Evolutionary conservation across 805 yeast species (phyloP).

Genomic region (Kodamaea kaohsiungensis): DNA sequence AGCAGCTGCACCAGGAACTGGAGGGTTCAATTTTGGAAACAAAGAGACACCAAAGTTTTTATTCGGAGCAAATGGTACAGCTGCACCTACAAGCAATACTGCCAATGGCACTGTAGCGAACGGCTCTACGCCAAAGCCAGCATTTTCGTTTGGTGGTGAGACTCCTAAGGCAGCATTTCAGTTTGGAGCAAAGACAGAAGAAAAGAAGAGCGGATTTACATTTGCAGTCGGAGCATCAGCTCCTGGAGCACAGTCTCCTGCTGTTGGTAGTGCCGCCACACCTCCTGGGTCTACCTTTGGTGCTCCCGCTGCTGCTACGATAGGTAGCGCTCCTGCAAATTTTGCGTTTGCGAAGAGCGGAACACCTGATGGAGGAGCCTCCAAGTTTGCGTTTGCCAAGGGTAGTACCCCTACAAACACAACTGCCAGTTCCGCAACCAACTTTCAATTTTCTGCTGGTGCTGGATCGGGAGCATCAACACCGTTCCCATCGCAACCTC

Average conservation of each 20-base stretch:
- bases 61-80: not conserved
- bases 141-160: not conserved
- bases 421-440: not conserved
- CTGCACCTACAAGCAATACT: not conserved
- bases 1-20: not conserved
- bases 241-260: not conserved
- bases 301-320: not conserved
- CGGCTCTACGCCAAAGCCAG: not conserved
- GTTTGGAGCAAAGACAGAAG: constrained; percentile 5
- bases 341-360: not conserved
- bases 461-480: not conserved
- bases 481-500: constrained; percentile 3
- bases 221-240: constrained; percentile 6
- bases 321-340: not conserved
- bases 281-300: constrained; percentile 1
- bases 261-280: not conserved
- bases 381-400: constrained; percentile 4
- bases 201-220: not conserved
- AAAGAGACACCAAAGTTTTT: constrained; percentile 4
- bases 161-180: constrained; percentile 11
- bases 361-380: not conserved
- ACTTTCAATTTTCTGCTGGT: not conserved
- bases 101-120: not conserved
- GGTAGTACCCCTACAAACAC: constrained; percentile 3
- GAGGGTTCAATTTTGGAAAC: not conserved